Percentiles rank a stretch among this genome's conserved stretches.
Evolutionary conservation across 176 grass and related monocot genomes (phyloP).

Genomic region (Luzula sylvatica): DNA sequence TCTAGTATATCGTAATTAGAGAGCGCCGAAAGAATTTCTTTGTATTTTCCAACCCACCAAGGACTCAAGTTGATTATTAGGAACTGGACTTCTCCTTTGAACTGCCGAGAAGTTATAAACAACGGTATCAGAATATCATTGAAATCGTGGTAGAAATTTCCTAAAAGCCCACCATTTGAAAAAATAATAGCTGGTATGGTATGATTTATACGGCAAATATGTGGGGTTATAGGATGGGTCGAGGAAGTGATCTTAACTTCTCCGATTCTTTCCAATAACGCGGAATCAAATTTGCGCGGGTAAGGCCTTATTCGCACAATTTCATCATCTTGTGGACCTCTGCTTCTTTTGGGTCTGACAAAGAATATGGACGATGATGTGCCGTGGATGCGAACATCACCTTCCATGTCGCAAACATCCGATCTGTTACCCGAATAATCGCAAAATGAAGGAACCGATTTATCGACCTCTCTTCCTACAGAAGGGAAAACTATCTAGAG

Average conservation of each 20-base stretch:
- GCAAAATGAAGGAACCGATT: neutral
- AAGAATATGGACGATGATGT: conserved; percentile 23
- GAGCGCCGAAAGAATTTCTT: conserved; percentile 22
- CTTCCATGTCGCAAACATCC: conserved; percentile 48
- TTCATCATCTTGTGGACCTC: neutral
- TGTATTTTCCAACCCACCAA: conserved; percentile 64
- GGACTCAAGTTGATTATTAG: conserved; percentile 26
- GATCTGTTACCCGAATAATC: neutral
- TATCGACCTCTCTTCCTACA: neutral
- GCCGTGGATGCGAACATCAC: conserved; percentile 50
- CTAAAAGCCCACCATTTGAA: conserved; percentile 33
- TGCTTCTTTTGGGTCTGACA: neutral
- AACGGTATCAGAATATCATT: conserved; percentile 48
- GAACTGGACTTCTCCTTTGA: conserved; percentile 38
- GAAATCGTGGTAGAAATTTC: conserved; percentile 61
- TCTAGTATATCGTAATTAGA: conserved; percentile 34
- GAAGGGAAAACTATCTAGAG: too few relatives aligned
- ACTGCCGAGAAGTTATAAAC: conserved; percentile 33
- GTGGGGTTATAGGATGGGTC: neutral
- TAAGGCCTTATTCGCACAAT: conserved; percentile 35
- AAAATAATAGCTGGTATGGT: conserved; percentile 35
- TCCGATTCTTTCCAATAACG: conserved; percentile 1
- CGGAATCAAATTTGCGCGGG: conserved; percentile 19
- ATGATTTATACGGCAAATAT: conserved; percentile 33
- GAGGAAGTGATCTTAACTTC: conserved; percentile 31